phyloP scores from a whole-genome alignment of 2,329 filamentous ascomycete species.

The Plenodomus lindquistii region DNA sequence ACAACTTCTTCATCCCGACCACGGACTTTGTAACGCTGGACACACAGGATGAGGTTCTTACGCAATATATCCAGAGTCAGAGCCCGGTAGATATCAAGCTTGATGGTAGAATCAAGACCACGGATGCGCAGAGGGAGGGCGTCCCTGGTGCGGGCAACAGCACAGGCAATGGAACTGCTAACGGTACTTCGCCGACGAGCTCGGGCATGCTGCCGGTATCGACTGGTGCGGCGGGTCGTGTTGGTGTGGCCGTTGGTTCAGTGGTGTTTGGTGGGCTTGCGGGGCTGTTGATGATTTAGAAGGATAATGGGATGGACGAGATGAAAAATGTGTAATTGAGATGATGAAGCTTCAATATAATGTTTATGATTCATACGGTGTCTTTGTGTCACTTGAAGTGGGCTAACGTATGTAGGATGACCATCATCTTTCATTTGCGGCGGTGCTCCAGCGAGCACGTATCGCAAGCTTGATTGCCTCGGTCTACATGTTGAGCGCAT shows the following conservation, averaged over 20 bases:
- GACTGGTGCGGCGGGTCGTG: slow-evolving; percentile 14
- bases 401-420: no score
- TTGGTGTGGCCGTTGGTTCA: slow-evolving; percentile 9
- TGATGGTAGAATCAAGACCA: slow-evolving; percentile 52
- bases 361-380: no score
- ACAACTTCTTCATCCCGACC: slow-evolving; percentile 59
- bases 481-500: no score
- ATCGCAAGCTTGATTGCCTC: no score
- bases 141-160: slow-evolving; percentile 14
- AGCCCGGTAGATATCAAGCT: slow-evolving; percentile 57
- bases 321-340: background rate
- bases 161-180: slow-evolving; percentile 23
- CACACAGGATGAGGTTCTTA: slow-evolving; percentile 59
- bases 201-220: slow-evolving; percentile 8
- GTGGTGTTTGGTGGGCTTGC: slow-evolving; percentile 14
- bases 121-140: slow-evolving; percentile 23
- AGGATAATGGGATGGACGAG: background rate
- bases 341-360: no score
- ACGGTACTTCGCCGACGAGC: slow-evolving; percentile 20
- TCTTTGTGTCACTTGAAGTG: no score
- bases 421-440: no score
- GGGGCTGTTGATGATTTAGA: slow-evolving; percentile 18
- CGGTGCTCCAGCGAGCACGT: no score
- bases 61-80: slow-evolving; percentile 54
- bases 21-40: slow-evolving; percentile 55